Evolutionary conservation across 495 filamentous ascomycete species (phyloP).

Genomic region (Aspergillus sclerotioniger): DNA sequence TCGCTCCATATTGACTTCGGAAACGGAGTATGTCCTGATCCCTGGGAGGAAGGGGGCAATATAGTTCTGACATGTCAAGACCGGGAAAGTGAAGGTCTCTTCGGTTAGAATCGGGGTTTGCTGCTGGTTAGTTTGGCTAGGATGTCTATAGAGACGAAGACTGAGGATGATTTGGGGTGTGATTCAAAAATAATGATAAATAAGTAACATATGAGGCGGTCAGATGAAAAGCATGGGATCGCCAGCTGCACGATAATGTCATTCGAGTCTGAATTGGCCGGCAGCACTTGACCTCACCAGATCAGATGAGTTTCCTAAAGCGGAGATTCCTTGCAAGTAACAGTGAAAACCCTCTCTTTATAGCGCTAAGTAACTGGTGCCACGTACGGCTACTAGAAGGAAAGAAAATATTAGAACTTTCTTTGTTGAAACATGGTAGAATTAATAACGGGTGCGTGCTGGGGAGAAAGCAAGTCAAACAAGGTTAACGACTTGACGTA

Average conservation of each 20-base stretch:
- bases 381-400: too few species aligned
- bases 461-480: neutral
- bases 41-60: conserved; percentile 27
- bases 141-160: neutral
- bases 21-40: conserved; percentile 47
- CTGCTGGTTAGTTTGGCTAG: neutral
- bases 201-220: neutral
- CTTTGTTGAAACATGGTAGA: neutral
- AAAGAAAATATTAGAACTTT: too few species aligned
- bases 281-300: neutral
- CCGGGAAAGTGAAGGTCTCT: neutral
- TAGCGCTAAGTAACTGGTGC: too few species aligned
- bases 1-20: conserved; percentile 56
- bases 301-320: conserved; percentile 1
- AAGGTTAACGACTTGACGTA: conserved; percentile 18
- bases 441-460: too few species aligned
- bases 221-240: neutral
- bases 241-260: neutral
- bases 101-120: neutral
- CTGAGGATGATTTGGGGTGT: neutral
- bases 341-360: neutral
- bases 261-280: neutral
- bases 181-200: neutral
- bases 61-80: neutral
- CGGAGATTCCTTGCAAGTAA: neutral